Evolutionary conservation across 1,284 basidiomycete species (phyloP), one percentile per base, ranked within the genome.

Genomic region (Ganoderma sinense): DNA sequence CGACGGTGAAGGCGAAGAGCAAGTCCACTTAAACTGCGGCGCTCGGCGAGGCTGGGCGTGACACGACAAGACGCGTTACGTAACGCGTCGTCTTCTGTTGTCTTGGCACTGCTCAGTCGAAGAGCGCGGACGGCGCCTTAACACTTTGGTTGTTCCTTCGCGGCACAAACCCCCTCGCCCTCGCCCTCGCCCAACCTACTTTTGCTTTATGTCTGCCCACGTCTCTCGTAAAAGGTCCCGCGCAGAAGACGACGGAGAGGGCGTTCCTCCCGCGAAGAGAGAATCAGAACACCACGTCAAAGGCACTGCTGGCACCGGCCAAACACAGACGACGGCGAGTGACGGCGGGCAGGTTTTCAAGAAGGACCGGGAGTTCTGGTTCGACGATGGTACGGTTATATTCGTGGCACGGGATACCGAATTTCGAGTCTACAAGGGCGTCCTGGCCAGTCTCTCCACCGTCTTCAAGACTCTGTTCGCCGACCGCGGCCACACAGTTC

Each of bases 341-440:
- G 4, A 33, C 7, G 33, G 33, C 29, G 26, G 51, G 16, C 55
- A 33, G 8, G 31, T n/a, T 33, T 29, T 20, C 16, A 20, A 58
- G 18, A 13, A 20, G 31, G 65, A 66, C 59, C 58, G 41, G 31
- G 58, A 66, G 31, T 66, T 53, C 23, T 66, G 65, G 65, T 66
- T 66, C 20, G 58, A 61, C 0, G 65, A 66, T 33, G 65, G 65
- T 6, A 61, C 58, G 4, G 48, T 66, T 7, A 40, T 61, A 2
- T 43, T 66, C 7, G 7, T 23, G 0, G 65, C 65, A 10, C 31
- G 58, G 14, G 23, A 60, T 14, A 56, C 61, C n/a, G 65, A 43
- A 45, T 66, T 66, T 55, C 48, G 60, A 10, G 58, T 66, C 20
- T 66, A 61, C 43, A 43, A 40, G 13, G 20, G 45, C 6, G 29